These are phyloP conservation scores for Phytophthora pluvialis DNA, from an alignment of 352 stramenopile species.

Conservation along the genomic window DNA sequence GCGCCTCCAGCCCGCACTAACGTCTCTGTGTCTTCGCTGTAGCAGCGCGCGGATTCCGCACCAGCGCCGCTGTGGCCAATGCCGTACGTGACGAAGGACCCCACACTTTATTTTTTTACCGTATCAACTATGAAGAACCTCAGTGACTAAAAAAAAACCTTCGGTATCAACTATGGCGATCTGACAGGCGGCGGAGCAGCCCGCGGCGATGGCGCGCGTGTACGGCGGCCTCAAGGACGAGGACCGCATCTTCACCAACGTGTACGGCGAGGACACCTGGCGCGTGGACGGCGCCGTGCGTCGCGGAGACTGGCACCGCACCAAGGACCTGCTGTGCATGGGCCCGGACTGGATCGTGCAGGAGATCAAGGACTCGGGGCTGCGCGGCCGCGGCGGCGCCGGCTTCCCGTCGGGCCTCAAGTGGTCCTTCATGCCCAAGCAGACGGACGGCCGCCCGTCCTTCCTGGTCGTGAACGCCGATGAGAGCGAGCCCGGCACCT, in stretches of 20 bases:
- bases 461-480: slow-evolving; percentile 99
- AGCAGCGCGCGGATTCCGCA: slow-evolving; percentile 46
- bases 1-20: neutral
- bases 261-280: slow-evolving; percentile 98
- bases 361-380: slow-evolving; percentile 99
- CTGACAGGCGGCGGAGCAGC: slow-evolving; percentile 45
- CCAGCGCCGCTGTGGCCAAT: slow-evolving; percentile 46
- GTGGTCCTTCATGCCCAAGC: slow-evolving; percentile 99
- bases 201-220: slow-evolving; percentile 69
- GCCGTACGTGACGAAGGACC: slow-evolving; percentile 27
- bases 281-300: slow-evolving; percentile 88
- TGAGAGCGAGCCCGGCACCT: slow-evolving; percentile 99
- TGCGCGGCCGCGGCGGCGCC: slow-evolving; percentile 97
- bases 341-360: slow-evolving; percentile 99
- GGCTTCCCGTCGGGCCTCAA: slow-evolving; percentile 99
- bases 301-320: slow-evolving; percentile 97
- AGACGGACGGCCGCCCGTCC: slow-evolving; percentile 97
- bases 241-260: slow-evolving; percentile 99
- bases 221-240: slow-evolving; percentile 98
- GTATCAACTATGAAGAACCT: slow-evolving; percentile 6
- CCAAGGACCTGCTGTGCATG: slow-evolving; percentile 98
- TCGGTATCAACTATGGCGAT: neutral
- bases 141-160: neutral
- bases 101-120: neutral
- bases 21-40: neutral